A percentile compares a stretch with the other conserved stretches of the same genome.
Conservation (phyloP, 768 basidiomycete species). For the Hemileccinum rubropunctum region DNA sequence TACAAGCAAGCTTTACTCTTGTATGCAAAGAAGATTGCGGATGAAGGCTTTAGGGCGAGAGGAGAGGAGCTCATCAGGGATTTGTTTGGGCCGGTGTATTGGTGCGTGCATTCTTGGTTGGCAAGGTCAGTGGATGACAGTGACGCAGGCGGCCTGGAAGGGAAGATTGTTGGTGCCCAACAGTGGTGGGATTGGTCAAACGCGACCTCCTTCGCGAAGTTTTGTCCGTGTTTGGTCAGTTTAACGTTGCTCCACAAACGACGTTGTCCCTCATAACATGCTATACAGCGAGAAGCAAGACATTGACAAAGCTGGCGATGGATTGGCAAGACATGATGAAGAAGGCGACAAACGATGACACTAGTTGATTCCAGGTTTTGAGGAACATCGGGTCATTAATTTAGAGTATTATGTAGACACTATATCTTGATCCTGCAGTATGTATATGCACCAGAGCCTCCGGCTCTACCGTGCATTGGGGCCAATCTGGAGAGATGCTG, state of each 20-base stretch:
- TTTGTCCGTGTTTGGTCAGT: constrained; percentile 71
- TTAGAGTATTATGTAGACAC: not conserved
- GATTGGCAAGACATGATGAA: constrained; percentile 84
- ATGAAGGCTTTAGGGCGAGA: constrained; percentile 85
- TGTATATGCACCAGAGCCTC: not conserved
- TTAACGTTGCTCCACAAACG: not conserved
- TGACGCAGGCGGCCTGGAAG: constrained; percentile 59
- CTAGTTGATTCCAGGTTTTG: constrained; percentile 2
- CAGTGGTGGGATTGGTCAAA: constrained; percentile 68
- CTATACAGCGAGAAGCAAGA: constrained; percentile 65
- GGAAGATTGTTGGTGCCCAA: constrained; percentile 64
- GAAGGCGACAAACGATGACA: constrained; percentile 55
- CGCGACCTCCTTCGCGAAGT: constrained; percentile 85
- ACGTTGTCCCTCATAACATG: constrained; percentile 6
- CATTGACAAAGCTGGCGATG: constrained; percentile 66
- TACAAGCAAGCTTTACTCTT: constrained; percentile 71
- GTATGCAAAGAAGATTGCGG: constrained; percentile 84
- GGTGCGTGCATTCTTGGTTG: constrained; percentile 47
- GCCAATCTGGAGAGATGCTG: not conserved
- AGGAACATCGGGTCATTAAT: not conserved
- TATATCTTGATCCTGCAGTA: not conserved
- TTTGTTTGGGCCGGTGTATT: constrained; percentile 85
- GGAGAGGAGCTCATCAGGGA: constrained; percentile 92
- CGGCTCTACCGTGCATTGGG: not conserved
- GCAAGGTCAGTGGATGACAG: not conserved